Percentiles rank a stretch among this genome's conserved stretches.
Evolutionary conservation across 2,329 filamentous ascomycete genomes (phyloP).

Genomic region (Curvularia sp.): DNA sequence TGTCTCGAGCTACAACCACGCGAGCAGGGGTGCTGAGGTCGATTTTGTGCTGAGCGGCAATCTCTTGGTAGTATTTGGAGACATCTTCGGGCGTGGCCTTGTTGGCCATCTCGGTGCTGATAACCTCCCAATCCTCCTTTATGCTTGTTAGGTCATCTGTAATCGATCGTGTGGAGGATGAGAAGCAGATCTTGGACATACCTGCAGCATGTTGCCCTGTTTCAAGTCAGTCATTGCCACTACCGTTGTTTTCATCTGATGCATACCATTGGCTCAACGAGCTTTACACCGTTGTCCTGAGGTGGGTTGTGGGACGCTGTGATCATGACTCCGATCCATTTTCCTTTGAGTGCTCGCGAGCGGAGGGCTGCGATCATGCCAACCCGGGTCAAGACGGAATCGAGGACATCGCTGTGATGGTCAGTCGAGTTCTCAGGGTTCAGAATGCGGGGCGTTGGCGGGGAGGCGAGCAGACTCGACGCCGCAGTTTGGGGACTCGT

Average conservation of each 20-base stretch:
- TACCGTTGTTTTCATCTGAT: not conserved
- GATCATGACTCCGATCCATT: slow-evolving; percentile 88
- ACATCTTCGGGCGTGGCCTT: slow-evolving; percentile 76
- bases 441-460: not conserved
- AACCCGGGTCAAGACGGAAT: slow-evolving; percentile 91
- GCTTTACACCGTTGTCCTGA: slow-evolving; percentile 71
- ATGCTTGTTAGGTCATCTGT: slow-evolving; percentile 17
- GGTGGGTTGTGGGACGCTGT: slow-evolving; percentile 71
- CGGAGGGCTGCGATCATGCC: slow-evolving; percentile 87
- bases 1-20: slow-evolving; percentile 91
- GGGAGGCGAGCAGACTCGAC: not conserved
- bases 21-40: slow-evolving; percentile 72
- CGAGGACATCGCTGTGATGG: slow-evolving; percentile 71
- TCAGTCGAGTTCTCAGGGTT: slow-evolving; percentile 41
- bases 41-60: slow-evolving; percentile 67
- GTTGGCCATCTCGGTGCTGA: slow-evolving; percentile 90
- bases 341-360: slow-evolving; percentile 85
- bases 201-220: slow-evolving; percentile 86
- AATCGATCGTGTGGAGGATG: not conserved
- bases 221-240: slow-evolving; percentile 24
- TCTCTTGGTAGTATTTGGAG: slow-evolving; percentile 74
- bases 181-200: slow-evolving; percentile 12
- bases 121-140: slow-evolving; percentile 82
- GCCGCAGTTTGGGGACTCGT: slow-evolving; percentile 43
- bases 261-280: slow-evolving; percentile 86